Percentiles rank a stretch among this genome's conserved stretches.
Evolutionary conservation across 2,329 filamentous ascomycete species (phyloP).

Genomic region (Leptoxyphium fumago): DNA sequence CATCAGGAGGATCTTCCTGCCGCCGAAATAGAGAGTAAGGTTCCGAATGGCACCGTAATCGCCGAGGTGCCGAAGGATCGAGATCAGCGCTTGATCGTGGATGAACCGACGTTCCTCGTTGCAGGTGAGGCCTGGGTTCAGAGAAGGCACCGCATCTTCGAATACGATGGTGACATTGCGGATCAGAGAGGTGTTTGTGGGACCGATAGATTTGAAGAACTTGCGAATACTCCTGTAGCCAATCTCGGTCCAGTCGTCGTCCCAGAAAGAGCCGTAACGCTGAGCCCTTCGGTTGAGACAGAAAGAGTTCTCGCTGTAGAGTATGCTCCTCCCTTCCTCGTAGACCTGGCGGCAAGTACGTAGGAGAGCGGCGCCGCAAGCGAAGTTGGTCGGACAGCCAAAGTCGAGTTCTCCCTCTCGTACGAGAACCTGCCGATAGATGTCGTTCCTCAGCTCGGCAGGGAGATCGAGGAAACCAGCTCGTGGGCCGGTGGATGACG

Average conservation of each 20-base stretch:
- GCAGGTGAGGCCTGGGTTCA: constrained; percentile 23
- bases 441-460: constrained; percentile 31
- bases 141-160: constrained; percentile 29
- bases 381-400: constrained; percentile 21
- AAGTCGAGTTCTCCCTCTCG: constrained; percentile 22
- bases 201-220: constrained; percentile 32
- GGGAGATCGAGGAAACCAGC: constrained; percentile 24
- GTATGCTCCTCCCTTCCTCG: constrained; percentile 31
- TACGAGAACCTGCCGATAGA: constrained; percentile 32
- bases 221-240: constrained; percentile 34
- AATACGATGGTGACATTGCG: constrained; percentile 30
- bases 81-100: constrained; percentile 31
- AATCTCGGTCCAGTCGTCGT: constrained; percentile 29
- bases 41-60: constrained; percentile 27
- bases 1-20: constrained; percentile 20
- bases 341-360: constrained; percentile 30
- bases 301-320: constrained; percentile 38
- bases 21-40: constrained; percentile 28
- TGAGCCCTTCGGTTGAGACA: constrained; percentile 25
- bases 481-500: neutral
- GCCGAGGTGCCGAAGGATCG: constrained; percentile 29
- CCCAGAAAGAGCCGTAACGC: constrained; percentile 24
- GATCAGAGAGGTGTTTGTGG: constrained; percentile 31
- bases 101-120: constrained; percentile 34
- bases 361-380: constrained; percentile 30